These are phyloP conservation scores for Nannochloropsis salina DNA, from an alignment of 108 stramenopile genomes.

Conservation along the genomic window DNA sequence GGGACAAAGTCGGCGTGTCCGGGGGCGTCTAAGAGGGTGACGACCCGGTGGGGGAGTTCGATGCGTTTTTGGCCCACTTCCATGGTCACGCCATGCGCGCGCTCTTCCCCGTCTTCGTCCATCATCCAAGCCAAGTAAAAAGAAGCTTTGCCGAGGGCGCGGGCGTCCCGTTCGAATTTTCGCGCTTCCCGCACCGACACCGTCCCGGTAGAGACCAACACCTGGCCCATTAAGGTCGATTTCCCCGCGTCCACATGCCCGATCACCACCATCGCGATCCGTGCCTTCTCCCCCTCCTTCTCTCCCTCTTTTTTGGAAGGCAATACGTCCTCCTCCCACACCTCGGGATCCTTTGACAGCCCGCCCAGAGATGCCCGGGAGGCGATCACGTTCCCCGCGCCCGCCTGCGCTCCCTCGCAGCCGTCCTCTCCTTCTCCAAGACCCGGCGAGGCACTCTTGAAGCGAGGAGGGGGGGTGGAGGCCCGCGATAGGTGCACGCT, in stretches of 20 bases:
- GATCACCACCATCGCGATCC: conserved; percentile 47
- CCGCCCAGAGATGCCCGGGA: background rate
- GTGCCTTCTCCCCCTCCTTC: background rate
- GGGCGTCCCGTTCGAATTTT: conserved; percentile 60
- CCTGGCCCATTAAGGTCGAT: conserved; percentile 77
- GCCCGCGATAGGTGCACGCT: background rate
- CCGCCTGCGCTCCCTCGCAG: background rate
- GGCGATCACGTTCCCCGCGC: background rate
- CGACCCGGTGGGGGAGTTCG: conserved; percentile 35
- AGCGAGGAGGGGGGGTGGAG: background rate
- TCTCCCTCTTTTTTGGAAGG: background rate
- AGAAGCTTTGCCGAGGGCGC: conserved; percentile 62
- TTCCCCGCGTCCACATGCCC: conserved; percentile 84
- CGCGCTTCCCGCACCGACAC: conserved; percentile 57
- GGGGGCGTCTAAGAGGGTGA: conserved; percentile 49
- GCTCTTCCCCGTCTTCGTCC: conserved; percentile 62
- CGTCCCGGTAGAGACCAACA: conserved; percentile 59
- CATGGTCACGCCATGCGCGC: conserved; percentile 69
- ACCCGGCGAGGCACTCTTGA: background rate
- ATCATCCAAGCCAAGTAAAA: conserved; percentile 71
- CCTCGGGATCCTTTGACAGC: background rate
- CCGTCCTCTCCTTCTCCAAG: background rate
- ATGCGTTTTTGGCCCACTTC: conserved; percentile 61
- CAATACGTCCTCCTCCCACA: background rate
- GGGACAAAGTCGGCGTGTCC: conserved; percentile 49